Percentiles rank a stretch among this genome's conserved stretches.
Conservation (phyloP, 225 moss, liverwort and hornwort genomes). For the Pseudoscleropodium purum region DNA sequence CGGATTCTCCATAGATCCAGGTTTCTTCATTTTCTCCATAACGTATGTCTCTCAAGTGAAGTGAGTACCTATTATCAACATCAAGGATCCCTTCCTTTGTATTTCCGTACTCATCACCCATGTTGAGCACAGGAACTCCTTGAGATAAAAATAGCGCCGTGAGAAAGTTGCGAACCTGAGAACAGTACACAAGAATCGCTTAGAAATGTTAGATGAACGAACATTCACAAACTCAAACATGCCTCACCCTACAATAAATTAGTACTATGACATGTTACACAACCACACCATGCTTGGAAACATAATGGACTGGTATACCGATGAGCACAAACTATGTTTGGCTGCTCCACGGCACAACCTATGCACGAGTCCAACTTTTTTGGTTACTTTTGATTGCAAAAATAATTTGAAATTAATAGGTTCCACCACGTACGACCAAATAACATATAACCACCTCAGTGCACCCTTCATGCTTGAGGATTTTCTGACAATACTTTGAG, state of each 20-base stretch:
- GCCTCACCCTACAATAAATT: neutral
- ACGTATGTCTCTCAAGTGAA: neutral
- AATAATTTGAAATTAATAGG: neutral
- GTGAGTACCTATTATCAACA: slow-evolving; percentile 51
- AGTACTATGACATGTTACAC: neutral
- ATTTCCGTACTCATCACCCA: slow-evolving; percentile 95
- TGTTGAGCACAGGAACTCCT: slow-evolving; percentile 80
- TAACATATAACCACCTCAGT: neutral
- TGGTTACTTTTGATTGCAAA: neutral
- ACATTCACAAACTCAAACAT: neutral
- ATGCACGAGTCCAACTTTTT: neutral
- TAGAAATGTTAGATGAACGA: neutral
- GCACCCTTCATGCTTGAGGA: neutral
- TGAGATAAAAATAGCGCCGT: slow-evolving; percentile 65
- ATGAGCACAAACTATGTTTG: neutral
- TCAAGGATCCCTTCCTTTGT: slow-evolving; percentile 61
- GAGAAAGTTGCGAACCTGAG: slow-evolving; percentile 81
- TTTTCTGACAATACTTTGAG: neutral
- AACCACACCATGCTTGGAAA: neutral
- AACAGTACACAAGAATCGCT: neutral
- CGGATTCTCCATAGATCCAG: neutral
- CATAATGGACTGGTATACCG: neutral
- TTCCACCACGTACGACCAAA: neutral
- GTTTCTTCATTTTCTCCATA: neutral
- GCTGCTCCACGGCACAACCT: neutral